phyloP scores from a whole-genome alignment of 768 basidiomycete species.

The Suillus subluteus region DNA sequence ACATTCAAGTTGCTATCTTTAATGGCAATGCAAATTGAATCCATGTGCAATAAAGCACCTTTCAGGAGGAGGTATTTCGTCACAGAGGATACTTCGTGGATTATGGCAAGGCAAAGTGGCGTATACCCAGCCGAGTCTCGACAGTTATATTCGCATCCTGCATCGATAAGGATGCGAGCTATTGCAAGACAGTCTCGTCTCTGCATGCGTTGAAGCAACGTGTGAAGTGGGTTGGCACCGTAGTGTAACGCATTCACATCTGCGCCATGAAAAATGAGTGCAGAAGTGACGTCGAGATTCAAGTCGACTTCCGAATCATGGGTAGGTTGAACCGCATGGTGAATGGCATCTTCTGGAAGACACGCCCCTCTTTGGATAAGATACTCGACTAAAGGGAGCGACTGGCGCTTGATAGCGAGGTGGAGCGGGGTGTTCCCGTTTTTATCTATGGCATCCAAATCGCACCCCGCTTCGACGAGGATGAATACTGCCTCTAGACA shows the following conservation, averaged over 20 bases:
- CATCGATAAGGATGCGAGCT: background rate
- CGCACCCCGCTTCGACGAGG: constrained; percentile 10
- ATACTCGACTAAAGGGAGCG: constrained; percentile 2
- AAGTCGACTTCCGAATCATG: background rate
- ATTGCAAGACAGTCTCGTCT: background rate
- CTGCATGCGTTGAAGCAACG: background rate
- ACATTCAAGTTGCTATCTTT: background rate
- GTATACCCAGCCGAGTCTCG: background rate
- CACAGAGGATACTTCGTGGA: background rate
- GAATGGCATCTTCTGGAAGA: background rate
- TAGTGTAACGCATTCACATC: background rate
- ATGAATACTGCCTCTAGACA: background rate
- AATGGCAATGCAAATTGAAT: background rate
- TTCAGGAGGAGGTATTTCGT: background rate
- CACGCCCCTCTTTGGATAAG: constrained; percentile 3
- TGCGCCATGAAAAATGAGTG: background rate
- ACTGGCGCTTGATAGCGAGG: background rate
- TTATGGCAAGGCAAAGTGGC: constrained; percentile 4
- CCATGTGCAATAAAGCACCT: background rate
- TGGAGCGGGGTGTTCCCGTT: background rate
- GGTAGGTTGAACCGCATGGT: background rate
- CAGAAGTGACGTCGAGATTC: background rate
- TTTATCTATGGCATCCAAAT: background rate
- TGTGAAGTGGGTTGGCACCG: background rate
- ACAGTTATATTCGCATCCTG: background rate